Evolutionary conservation across 495 filamentous ascomycete genomes (phyloP).

Genomic region (Daldinia bambusicola): DNA sequence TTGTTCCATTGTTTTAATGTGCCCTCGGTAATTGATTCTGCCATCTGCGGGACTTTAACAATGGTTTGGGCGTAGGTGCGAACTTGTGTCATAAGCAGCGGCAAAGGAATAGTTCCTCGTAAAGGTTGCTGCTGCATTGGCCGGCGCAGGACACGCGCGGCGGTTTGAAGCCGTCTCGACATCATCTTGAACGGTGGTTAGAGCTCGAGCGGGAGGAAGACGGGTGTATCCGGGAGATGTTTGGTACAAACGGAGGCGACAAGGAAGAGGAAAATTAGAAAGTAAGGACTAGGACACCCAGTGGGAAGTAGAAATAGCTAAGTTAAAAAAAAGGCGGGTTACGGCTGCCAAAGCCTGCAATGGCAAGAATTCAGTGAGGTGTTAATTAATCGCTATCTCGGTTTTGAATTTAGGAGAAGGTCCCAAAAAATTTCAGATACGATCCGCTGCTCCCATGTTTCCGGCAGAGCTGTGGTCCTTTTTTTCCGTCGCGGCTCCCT

Average conservation of each 20-base stretch:
- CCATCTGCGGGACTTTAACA: conserved; percentile 97
- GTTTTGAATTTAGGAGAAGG: conserved; percentile 27
- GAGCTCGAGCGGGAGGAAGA: conserved; percentile 9
- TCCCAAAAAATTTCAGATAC: conserved; percentile 29
- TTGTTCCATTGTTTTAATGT: conserved; percentile 97
- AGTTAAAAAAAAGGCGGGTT: conserved; percentile 4
- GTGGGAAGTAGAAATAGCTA: conserved; percentile 8
- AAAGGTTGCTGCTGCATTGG: conserved; percentile 54
- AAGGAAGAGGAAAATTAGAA: conserved; percentile 15
- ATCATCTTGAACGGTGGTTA: conserved; percentile 53
- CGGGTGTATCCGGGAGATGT: conserved; percentile 25
- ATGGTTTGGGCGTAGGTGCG: conserved; percentile 75
- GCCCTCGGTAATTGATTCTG: conserved; percentile 97
- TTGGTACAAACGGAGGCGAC: conserved; percentile 9
- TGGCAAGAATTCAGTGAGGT: conserved; percentile 29
- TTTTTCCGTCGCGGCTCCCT: conserved; percentile 20
- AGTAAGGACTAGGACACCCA: neutral
- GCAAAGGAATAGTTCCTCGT: conserved; percentile 48
- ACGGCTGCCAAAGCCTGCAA: conserved; percentile 37
- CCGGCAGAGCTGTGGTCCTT: conserved; percentile 39
- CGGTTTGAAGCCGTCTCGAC: conserved; percentile 60
- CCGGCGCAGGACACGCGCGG: conserved; percentile 58
- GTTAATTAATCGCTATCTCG: conserved; percentile 31
- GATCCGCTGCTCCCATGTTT: conserved; percentile 40
- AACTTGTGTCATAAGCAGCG: conserved; percentile 61